Conservation (phyloP, 306 rosid genomes). For the Acacia acuminata region DNA sequence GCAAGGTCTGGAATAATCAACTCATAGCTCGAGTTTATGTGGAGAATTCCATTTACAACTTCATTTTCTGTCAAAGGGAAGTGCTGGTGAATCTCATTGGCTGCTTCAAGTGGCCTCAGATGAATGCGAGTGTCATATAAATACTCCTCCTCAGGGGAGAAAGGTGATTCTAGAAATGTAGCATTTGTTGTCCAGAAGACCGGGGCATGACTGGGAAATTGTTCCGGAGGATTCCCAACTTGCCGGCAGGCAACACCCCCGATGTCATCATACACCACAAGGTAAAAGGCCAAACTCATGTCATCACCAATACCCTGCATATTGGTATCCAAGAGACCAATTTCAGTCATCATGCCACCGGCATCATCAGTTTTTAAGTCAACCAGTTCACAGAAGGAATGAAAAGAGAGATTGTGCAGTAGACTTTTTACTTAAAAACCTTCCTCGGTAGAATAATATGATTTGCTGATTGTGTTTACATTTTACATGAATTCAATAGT, state of each 20-base stretch:
- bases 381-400: conserved; percentile 11
- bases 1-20: conserved; percentile 62
- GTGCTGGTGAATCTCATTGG: conserved; percentile 44
- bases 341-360: conserved; percentile 30
- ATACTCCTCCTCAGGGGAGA: conserved; percentile 66
- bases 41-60: conserved; percentile 61
- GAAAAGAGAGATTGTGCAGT: conserved; percentile 19
- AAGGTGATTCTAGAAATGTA: conserved; percentile 64
- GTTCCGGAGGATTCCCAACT: conserved; percentile 63
- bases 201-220: conserved; percentile 40
- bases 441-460: conserved; percentile 1
- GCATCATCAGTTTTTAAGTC: conserved; percentile 32
- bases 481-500: background rate
- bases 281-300: conserved; percentile 74
- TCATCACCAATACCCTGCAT: conserved; percentile 90
- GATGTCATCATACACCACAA: conserved; percentile 80
- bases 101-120: conserved; percentile 53
- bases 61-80: conserved; percentile 41
- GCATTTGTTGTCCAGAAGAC: conserved; percentile 77
- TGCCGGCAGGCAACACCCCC: conserved; percentile 86
- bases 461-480: background rate
- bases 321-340: conserved; percentile 25
- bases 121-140: conserved; percentile 67
- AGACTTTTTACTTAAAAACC: conserved; percentile 10
- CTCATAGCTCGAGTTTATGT: conserved; percentile 71